These are phyloP conservation scores for Chenopodium album DNA, from an alignment of 148 eudicot genomes.

Conservation along the genomic window DNA sequence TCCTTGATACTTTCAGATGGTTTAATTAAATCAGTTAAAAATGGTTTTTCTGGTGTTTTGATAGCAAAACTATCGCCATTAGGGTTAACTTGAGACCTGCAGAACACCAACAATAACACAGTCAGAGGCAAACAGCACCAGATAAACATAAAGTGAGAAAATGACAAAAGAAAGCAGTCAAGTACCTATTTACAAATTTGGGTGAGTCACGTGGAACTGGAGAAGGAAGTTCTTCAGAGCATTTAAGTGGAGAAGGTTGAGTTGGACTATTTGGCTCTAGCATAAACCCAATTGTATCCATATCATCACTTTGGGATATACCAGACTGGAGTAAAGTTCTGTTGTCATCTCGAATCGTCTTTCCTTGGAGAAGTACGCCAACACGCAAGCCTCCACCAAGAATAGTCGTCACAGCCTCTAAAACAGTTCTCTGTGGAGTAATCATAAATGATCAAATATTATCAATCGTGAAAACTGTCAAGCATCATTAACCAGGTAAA, in stretches of 20 bases:
- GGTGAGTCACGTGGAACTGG: constrained; percentile 40
- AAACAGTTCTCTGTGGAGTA: constrained; percentile 60
- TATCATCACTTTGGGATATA: constrained; percentile 56
- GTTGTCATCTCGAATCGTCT: constrained; percentile 82
- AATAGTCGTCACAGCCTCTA: constrained; percentile 81
- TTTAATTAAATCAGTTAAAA: constrained; percentile 36
- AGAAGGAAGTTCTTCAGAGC: constrained; percentile 39
- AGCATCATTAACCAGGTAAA: neutral
- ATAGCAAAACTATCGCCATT: constrained; percentile 21
- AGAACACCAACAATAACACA: neutral
- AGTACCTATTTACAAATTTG: constrained; percentile 56
- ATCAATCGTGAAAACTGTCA: constrained; percentile 1
- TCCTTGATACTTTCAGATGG: constrained; percentile 40
- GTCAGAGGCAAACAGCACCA: neutral
- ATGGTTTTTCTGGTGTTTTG: constrained; percentile 34
- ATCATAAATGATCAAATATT: constrained; percentile 3
- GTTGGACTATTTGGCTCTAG: constrained; percentile 64
- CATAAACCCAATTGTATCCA: constrained; percentile 67
- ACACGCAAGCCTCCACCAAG: constrained; percentile 77
- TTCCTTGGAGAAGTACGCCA: constrained; percentile 86
- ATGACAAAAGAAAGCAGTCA: neutral
- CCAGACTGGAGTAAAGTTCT: constrained; percentile 83
- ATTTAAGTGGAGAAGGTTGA: constrained; percentile 40
- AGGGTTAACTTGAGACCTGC: constrained; percentile 27
- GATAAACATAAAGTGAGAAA: neutral